These are phyloP conservation scores for Angomonas desouzai DNA, from an alignment of 208 protist species.

Conservation along the genomic window DNA sequence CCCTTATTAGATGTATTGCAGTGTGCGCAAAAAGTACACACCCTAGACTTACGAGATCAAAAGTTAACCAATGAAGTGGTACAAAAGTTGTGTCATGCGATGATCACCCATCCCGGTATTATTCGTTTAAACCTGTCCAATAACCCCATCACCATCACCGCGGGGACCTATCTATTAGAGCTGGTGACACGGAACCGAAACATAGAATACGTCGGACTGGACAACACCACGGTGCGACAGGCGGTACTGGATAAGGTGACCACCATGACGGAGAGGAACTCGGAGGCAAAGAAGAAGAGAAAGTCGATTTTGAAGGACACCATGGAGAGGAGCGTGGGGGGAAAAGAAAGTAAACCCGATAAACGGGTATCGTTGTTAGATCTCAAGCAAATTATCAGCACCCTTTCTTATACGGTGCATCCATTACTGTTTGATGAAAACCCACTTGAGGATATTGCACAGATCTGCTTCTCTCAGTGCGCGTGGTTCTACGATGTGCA, in stretches of 20 bases:
- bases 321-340: not conserved
- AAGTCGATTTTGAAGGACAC: not conserved
- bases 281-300: constrained; percentile 7
- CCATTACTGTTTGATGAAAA: constrained; percentile 69
- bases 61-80: constrained; percentile 56
- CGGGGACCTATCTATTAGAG: constrained; percentile 53
- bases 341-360: not conserved
- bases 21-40: constrained; percentile 55
- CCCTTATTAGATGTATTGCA: constrained; percentile 75
- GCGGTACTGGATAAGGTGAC: constrained; percentile 48
- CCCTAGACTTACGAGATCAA: constrained; percentile 39
- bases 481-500: constrained; percentile 70
- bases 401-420: constrained; percentile 30
- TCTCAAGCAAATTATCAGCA: constrained; percentile 26
- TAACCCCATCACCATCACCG: constrained; percentile 81
- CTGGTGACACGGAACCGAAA: constrained; percentile 52
- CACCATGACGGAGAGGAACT: constrained; percentile 53
- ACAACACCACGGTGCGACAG: constrained; percentile 46
- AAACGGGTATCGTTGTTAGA: constrained; percentile 35
- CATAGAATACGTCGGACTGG: constrained; percentile 64
- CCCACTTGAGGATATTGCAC: constrained; percentile 34
- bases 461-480: constrained; percentile 36
- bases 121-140: constrained; percentile 68
- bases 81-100: constrained; percentile 41
- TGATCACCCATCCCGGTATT: constrained; percentile 57